These are phyloP conservation scores for Beta lomatogona DNA, from an alignment of 179 eudicot species.

Conservation along the genomic window DNA sequence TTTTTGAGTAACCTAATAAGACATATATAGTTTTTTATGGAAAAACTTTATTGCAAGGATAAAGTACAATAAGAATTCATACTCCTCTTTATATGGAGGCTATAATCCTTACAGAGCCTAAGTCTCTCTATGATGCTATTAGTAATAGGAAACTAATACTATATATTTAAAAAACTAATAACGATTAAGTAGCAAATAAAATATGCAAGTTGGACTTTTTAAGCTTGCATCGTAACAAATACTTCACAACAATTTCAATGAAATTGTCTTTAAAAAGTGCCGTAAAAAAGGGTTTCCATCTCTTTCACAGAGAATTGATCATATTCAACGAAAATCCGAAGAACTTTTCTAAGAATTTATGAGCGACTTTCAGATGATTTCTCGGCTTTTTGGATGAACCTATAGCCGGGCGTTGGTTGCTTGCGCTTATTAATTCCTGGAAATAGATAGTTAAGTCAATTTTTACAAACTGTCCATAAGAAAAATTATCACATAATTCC, in stretches of 20 bases:
- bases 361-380: neutral
- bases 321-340: neutral
- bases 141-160: too few relatives aligned
- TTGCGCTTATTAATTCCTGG: neutral
- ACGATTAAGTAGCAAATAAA: too few relatives aligned
- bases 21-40: neutral
- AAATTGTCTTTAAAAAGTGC: neutral
- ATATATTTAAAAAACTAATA: too few relatives aligned
- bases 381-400: neutral
- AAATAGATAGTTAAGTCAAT: neutral
- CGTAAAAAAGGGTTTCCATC: neutral
- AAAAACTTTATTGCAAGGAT: too few relatives aligned
- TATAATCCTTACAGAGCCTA: too few relatives aligned
- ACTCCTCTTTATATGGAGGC: too few relatives aligned
- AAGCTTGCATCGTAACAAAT: too few relatives aligned
- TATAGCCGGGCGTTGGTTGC: neutral
- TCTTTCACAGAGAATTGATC: constrained; percentile 4
- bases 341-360: neutral
- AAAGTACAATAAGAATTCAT: too few relatives aligned
- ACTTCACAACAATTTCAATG: neutral
- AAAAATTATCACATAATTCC: too few relatives aligned
- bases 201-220: too few relatives aligned
- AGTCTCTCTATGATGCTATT: too few relatives aligned
- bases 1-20: neutral
- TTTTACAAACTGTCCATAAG: neutral